Percentiles rank a stretch among this genome's conserved stretches.
Evolutionary conservation across 2,329 filamentous ascomycete species (phyloP).

Genomic region (Lecanicillium sp.): DNA sequence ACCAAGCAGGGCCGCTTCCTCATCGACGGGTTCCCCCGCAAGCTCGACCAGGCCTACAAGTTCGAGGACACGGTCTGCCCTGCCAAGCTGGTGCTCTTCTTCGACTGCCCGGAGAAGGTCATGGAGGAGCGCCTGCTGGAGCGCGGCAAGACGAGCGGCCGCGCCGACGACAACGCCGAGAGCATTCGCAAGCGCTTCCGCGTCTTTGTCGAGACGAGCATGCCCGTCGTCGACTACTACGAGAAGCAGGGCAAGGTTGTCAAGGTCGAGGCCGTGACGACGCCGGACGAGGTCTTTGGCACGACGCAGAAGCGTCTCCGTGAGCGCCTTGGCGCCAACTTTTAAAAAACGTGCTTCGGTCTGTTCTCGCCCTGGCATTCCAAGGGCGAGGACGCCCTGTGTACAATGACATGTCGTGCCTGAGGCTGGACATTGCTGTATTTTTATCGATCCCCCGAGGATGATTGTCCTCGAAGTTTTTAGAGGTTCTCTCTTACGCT

Average conservation of each 20-base stretch:
- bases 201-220: constrained; percentile 90
- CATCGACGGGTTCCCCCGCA: constrained; percentile 81
- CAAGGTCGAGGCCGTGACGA: constrained; percentile 66
- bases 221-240: constrained; percentile 91
- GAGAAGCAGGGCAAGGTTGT: constrained; percentile 71
- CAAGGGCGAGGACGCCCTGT: background rate
- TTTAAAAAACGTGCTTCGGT: background rate
- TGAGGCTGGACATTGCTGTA: background rate
- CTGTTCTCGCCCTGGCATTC: background rate
- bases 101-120: constrained; percentile 83
- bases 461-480: too few relatives aligned
- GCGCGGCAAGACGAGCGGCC: constrained; percentile 85
- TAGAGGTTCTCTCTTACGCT: too few relatives aligned
- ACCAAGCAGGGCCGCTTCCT: constrained; percentile 63
- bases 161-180: constrained; percentile 89
- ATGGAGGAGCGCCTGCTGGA: constrained; percentile 82
- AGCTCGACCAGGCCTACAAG: constrained; percentile 92
- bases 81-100: constrained; percentile 83
- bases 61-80: constrained; percentile 88
- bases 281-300: constrained; percentile 56
- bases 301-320: constrained; percentile 46
- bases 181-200: constrained; percentile 95
- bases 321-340: constrained; percentile 37
- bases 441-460: too few relatives aligned
- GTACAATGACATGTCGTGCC: constrained; percentile 2